phyloP scores from a whole-genome alignment of 345 rosid genomes.

The Tarenaya hassleriana region DNA sequence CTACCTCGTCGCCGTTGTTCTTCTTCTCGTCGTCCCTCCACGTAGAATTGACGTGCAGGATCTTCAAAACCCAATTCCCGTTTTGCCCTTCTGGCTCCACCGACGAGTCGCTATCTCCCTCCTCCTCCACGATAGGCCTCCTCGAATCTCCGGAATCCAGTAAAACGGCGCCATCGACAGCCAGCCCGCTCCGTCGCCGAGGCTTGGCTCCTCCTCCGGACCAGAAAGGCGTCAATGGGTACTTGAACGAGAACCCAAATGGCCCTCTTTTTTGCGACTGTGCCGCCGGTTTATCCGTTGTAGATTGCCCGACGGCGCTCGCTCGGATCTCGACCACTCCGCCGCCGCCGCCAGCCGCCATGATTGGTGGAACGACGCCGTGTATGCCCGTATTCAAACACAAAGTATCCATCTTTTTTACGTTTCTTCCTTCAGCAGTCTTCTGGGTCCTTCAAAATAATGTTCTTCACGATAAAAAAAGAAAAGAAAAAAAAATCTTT shows the following conservation, averaged over 20 bases:
- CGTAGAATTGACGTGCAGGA: constrained; percentile 59
- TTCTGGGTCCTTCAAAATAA: neutral
- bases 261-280: constrained; percentile 33
- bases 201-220: constrained; percentile 35
- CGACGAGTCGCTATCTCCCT: constrained; percentile 11
- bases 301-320: constrained; percentile 27
- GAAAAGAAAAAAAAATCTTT: neutral
- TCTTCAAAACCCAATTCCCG: constrained; percentile 82
- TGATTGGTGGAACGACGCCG: constrained; percentile 49
- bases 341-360: constrained; percentile 29
- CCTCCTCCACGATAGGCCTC: constrained; percentile 23
- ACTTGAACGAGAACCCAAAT: constrained; percentile 55
- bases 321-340: constrained; percentile 42
- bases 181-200: constrained; percentile 44
- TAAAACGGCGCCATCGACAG: constrained; percentile 55
- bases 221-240: constrained; percentile 61
- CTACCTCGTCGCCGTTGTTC: constrained; percentile 3
- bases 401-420: constrained; percentile 45
- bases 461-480: neutral
- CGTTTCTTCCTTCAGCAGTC: neutral
- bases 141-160: constrained; percentile 38
- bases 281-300: constrained; percentile 27
- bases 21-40: constrained; percentile 37
- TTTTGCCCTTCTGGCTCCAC: constrained; percentile 32
- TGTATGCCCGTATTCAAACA: constrained; percentile 52